phyloP scores from a whole-genome alignment of 441 rosid genomes.

The Isatis lusitanica region DNA sequence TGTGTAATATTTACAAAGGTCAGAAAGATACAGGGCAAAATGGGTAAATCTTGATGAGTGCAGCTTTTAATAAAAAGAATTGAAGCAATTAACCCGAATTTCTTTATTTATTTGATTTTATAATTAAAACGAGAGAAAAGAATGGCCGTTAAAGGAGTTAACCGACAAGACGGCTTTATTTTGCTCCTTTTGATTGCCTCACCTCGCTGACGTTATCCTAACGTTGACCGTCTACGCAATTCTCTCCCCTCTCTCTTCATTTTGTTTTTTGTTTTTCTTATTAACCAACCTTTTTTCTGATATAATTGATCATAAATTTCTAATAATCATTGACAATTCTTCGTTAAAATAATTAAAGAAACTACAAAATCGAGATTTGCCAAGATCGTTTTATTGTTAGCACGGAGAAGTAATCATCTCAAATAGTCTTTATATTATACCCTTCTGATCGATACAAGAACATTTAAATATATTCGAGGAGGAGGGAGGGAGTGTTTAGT shows the following conservation, averaged over 20 bases:
- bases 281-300: not conserved
- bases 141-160: constrained; percentile 1
- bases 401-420: not conserved
- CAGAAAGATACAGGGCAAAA: not conserved
- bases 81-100: not conserved
- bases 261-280: not conserved
- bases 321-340: too few relatives aligned
- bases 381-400: not conserved
- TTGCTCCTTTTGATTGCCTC: constrained; percentile 37
- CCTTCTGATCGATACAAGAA: not conserved
- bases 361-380: too few relatives aligned
- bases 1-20: not conserved
- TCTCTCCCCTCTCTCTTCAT: not conserved
- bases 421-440: not conserved
- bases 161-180: constrained; percentile 50
- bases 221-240: constrained; percentile 38
- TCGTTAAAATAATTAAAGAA: too few relatives aligned
- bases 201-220: constrained; percentile 41
- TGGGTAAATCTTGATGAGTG: not conserved
- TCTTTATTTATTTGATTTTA: not conserved
- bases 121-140: not conserved
- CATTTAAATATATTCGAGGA: not conserved
- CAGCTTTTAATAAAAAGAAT: not conserved
- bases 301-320: too few relatives aligned
- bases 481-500: not conserved